Conservation (phyloP, 495 filamentous ascomycete species). For the Ascodesmis nigricans region DNA sequence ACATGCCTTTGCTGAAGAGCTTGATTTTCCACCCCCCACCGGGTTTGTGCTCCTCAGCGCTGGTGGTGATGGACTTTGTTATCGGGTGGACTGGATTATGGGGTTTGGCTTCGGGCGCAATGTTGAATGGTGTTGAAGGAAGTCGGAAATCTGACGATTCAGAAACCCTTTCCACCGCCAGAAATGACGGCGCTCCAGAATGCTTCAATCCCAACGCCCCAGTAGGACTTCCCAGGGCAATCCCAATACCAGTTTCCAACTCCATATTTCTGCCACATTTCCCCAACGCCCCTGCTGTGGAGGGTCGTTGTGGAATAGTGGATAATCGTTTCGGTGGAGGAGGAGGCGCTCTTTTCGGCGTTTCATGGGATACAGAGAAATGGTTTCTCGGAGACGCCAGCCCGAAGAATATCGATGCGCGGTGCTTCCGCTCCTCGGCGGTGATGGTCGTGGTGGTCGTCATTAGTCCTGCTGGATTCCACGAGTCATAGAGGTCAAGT, state of each 20-base stretch:
- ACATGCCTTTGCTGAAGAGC: constrained; percentile 18
- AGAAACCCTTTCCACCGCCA: too few relatives aligned
- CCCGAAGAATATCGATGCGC: constrained; percentile 7
- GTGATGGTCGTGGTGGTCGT: background rate
- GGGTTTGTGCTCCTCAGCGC: constrained; percentile 4
- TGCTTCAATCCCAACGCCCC: too few relatives aligned
- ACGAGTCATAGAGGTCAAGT: constrained; percentile 9
- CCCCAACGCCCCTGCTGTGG: too few relatives aligned
- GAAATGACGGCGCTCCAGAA: too few relatives aligned
- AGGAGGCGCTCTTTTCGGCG: background rate
- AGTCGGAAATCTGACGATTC: too few relatives aligned
- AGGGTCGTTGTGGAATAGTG: too few relatives aligned
- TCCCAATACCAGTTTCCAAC: too few relatives aligned
- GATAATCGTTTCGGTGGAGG: constrained; percentile 2
- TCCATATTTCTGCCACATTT: too few relatives aligned
- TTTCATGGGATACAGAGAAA: constrained; percentile 5
- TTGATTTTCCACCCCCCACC: constrained; percentile 12
- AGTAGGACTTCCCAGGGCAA: constrained; percentile 1
- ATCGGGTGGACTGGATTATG: too few relatives aligned
- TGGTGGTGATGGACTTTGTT: background rate
- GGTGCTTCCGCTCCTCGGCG: constrained; percentile 1
- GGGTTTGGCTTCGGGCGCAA: too few relatives aligned
- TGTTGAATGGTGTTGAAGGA: too few relatives aligned
- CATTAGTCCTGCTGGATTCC: constrained; percentile 11
- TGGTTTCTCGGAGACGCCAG: constrained; percentile 8